Percentiles rank a stretch among this genome's conserved stretches.
These are phyloP conservation scores for Solanum pinnatisectum DNA, from an alignment of 257 asterid species.

Conservation along the genomic window DNA sequence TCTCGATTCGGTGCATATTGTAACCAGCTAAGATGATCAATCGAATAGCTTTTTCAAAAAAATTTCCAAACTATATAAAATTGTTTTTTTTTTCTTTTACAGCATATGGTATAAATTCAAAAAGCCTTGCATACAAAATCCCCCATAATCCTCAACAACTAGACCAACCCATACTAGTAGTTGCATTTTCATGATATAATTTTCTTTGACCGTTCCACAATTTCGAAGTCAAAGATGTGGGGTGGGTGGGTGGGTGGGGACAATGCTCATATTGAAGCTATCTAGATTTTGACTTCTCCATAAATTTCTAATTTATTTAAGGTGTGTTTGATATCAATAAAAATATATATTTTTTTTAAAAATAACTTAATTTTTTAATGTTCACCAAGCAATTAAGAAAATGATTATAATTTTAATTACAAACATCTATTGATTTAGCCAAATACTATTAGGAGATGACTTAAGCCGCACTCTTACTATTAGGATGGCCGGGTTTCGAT, in stretches of 20 bases:
- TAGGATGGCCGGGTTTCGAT: too few relatives aligned
- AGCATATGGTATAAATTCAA: neutral
- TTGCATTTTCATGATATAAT: neutral
- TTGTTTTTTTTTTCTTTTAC: neutral
- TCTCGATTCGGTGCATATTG: too few relatives aligned
- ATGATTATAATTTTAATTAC: neutral
- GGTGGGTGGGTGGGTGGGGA: neutral
- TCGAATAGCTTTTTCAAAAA: too few relatives aligned
- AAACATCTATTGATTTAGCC: too few relatives aligned
- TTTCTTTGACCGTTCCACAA: neutral
- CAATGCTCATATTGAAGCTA: neutral
- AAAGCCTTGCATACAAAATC: neutral
- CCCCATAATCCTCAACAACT: neutral
- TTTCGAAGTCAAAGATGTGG: neutral
- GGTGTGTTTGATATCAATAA: too few relatives aligned
- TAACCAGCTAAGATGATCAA: too few relatives aligned
- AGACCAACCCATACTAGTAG: neutral
- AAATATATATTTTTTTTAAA: neutral
- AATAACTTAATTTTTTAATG: neutral
- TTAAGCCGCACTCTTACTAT: neutral
- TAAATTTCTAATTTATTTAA: neutral
- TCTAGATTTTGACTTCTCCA: neutral
- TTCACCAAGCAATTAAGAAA: neutral
- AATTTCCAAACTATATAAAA: too few relatives aligned
- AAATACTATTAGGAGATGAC: neutral